Conservation (phyloP, 1,139 yeast species). For the Yamadazyma diddensiae region DNA sequence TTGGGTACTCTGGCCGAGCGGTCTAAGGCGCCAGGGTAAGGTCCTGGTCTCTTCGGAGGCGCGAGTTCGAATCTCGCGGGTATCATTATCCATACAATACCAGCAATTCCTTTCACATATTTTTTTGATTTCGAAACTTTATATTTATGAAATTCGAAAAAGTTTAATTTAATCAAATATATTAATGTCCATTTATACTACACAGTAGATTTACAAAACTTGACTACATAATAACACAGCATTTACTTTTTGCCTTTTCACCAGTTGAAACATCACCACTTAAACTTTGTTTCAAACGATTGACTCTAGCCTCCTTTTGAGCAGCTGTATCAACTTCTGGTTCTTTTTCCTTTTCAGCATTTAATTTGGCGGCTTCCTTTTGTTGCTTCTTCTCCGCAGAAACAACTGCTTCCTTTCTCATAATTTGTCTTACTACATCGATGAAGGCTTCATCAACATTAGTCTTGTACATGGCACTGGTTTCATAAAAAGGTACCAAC, state of each 20-base stretch:
- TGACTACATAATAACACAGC: conserved; percentile 17
- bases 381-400: conserved; percentile 48
- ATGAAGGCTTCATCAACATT: conserved; percentile 90
- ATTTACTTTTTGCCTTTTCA: conserved; percentile 14
- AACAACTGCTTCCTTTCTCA: conserved; percentile 63
- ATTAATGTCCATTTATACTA: conserved; percentile 1
- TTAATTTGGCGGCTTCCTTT: conserved; percentile 37
- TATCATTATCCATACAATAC: conserved; percentile 34
- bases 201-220: too few relatives aligned
- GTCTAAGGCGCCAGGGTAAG: conserved; percentile 52
- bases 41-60: conserved; percentile 59
- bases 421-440: conserved; percentile 85
- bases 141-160: background rate
- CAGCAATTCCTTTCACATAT: conserved; percentile 33
- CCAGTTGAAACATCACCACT: conserved; percentile 12
- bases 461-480: conserved; percentile 87
- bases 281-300: conserved; percentile 14
- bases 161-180: background rate
- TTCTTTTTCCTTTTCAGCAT: conserved; percentile 6
- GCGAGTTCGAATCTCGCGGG: conserved; percentile 58
- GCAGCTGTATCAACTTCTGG: conserved; percentile 5
- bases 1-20: conserved; percentile 50
- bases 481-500: conserved; percentile 86
- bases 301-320: conserved; percentile 13
- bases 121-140: conserved; percentile 11